Conservation (phyloP, 2,329 filamentous ascomycete species). For the Fusarium pseudonygamai region DNA sequence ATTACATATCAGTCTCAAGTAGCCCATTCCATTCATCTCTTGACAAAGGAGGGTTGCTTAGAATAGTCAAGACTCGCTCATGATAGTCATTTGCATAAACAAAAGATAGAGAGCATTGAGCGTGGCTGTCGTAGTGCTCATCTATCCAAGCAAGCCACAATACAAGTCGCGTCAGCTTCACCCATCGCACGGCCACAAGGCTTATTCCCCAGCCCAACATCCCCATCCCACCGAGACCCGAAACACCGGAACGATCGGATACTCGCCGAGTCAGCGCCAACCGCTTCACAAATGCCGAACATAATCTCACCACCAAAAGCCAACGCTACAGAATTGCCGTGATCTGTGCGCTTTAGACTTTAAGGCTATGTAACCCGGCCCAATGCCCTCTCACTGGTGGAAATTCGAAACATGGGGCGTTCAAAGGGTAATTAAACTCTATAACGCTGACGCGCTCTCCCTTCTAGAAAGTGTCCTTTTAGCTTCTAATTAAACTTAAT, state of each 20-base stretch:
- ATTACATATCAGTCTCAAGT: too few relatives aligned
- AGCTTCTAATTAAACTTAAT: constrained; percentile 18
- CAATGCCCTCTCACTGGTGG: neutral
- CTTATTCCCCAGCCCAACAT: neutral
- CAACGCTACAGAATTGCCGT: constrained; percentile 1
- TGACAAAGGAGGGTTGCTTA: too few relatives aligned
- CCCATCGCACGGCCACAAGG: neutral
- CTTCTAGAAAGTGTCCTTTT: neutral
- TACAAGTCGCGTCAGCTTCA: neutral
- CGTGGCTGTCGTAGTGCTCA: neutral
- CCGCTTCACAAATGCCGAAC: neutral
- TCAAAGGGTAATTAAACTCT: constrained; percentile 11
- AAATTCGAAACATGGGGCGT: neutral
- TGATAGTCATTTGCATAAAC: too few relatives aligned
- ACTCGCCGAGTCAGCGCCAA: neutral
- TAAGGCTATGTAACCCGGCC: neutral
- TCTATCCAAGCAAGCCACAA: neutral
- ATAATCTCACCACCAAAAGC: too few relatives aligned
- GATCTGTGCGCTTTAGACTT: constrained; percentile 9
- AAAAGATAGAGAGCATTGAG: neutral
- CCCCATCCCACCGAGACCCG: neutral
- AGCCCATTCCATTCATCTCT: too few relatives aligned
- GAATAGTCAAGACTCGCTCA: too few relatives aligned
- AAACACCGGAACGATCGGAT: neutral
- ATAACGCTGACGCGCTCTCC: neutral